Base-by-base conservation (phyloP, 176 grass and related monocot species). In the Eleusine indica region DNA sequence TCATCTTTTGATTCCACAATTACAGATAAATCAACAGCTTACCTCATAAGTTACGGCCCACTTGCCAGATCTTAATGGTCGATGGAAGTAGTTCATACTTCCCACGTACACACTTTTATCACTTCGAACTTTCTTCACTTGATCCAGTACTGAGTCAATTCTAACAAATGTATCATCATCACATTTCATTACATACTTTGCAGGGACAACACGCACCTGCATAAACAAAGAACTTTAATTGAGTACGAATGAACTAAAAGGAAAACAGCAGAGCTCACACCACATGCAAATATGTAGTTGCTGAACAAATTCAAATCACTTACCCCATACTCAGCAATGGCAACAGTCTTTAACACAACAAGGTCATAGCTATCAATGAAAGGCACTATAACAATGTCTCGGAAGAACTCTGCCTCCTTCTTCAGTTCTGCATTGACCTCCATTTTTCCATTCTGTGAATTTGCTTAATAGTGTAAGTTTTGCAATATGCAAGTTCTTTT, bases 21-120 rank as follows among this genome's bases (percentile, higher is more conserved):
- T 46, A 80, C 44, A 61, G 16, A 74, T 9, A 72, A 86, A 74
- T 66, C 28, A 66, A 38, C 53, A 71, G 60, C 75, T 84, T 95
- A 98, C 96, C 93, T 95, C 93, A 80, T 95, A 98, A 70, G 96
- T 98, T 43, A 98, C 96, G 25, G 96, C 93, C 96, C 96, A 98
- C 80, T 98, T 98, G 75, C 96, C 96, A 77, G 85, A 80, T 84
- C 96, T 90, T 67, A 98, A 61, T 49, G 96, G 96, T 64, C 85
- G 88, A 76, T 98, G 96, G 76, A 88, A 95, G 81, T 98, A 98
- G 87, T 98, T 98, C 70, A 98, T 95, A 77, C 94, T 98, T 82
- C 96, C 96, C 9, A 98, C 58, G 47, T 98, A 98, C 18, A 95
- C 73, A 43, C 96, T 95, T 82, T 35, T 93, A 74, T 88, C 73